These are phyloP conservation scores for Geosmithia flava DNA, from an alignment of 2,329 filamentous ascomycete species.

Conservation along the genomic window DNA sequence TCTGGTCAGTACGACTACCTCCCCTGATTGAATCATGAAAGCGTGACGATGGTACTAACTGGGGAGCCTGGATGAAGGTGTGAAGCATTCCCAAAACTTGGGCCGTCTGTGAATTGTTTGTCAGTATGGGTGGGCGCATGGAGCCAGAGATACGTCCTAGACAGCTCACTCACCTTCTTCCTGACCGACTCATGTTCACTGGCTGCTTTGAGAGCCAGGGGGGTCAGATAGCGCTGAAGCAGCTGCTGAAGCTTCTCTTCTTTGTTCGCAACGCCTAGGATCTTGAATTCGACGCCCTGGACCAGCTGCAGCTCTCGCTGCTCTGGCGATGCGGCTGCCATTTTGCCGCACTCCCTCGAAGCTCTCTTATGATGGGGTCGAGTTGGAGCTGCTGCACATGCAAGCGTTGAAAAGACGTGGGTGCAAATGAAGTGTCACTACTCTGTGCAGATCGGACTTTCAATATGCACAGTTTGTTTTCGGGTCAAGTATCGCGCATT, in stretches of 20 bases:
- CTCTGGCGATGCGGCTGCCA: constrained; percentile 29
- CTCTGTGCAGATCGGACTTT: not conserved
- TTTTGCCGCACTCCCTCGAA: constrained; percentile 7
- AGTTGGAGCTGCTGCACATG: not conserved
- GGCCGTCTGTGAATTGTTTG: constrained; percentile 34
- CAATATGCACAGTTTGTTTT: not conserved
- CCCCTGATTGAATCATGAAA: not conserved
- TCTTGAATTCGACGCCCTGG: constrained; percentile 74
- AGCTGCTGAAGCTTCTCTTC: constrained; percentile 72
- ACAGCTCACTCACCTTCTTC: constrained; percentile 45
- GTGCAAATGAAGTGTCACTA: not conserved
- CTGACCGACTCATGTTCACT: constrained; percentile 73
- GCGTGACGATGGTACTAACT: constrained; percentile 20
- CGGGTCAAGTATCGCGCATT: not conserved
- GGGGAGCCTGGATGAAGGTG: constrained; percentile 38
- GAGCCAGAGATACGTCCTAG: not conserved
- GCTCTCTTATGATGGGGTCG: not conserved
- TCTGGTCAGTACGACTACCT: not conserved
- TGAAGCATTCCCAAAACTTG: constrained; percentile 38
- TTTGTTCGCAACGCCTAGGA: constrained; percentile 65
- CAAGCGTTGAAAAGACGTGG: not conserved
- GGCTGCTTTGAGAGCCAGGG: constrained; percentile 73
- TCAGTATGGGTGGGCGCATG: not conserved
- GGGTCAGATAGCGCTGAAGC: constrained; percentile 66
- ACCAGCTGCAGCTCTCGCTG: constrained; percentile 71